Percentiles rank a stretch among this genome's conserved stretches.
phyloP scores from a whole-genome alignment of 2,329 filamentous ascomycete genomes.

The Pyrenophora graminea region DNA sequence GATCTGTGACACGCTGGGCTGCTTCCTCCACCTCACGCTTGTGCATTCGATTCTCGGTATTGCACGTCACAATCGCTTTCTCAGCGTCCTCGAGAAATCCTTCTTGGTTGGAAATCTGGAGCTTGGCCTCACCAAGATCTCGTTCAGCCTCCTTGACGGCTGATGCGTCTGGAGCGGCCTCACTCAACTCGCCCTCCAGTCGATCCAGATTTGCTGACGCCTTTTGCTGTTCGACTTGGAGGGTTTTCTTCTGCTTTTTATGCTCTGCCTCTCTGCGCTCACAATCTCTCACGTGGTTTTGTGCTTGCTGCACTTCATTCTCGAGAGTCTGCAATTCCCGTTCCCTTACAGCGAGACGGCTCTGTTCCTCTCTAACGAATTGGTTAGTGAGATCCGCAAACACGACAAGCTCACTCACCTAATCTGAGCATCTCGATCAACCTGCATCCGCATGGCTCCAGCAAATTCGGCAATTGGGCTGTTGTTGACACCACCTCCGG shows the following conservation, averaged over 20 bases:
- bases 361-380: constrained; percentile 47
- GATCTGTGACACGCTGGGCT: constrained; percentile 28
- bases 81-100: constrained; percentile 56
- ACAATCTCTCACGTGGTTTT: constrained; percentile 54
- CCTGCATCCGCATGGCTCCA: constrained; percentile 73
- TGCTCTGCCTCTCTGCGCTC: constrained; percentile 56
- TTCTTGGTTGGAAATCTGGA: constrained; percentile 43
- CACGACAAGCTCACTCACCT: constrained; percentile 39
- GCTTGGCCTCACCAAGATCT: constrained; percentile 61
- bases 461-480: constrained; percentile 59
- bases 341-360: constrained; percentile 56
- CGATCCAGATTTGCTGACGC: constrained; percentile 67
- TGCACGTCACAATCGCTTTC: constrained; percentile 50
- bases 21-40: constrained; percentile 41
- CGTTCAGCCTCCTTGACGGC: constrained; percentile 49
- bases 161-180: constrained; percentile 65
- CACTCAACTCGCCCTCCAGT: constrained; percentile 67
- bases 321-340: constrained; percentile 39
- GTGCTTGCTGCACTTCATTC: constrained; percentile 36
- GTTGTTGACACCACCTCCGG: constrained; percentile 55
- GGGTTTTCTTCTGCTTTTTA: constrained; percentile 50
- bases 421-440: constrained; percentile 72
- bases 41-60: constrained; percentile 37
- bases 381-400: constrained; percentile 7
- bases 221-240: constrained; percentile 62